A percentile compares a stretch with the other conserved stretches of the same genome.
These are phyloP conservation scores for Podospora pseudoanserina DNA, from an alignment of 495 filamentous ascomycete genomes.

Conservation along the genomic window DNA sequence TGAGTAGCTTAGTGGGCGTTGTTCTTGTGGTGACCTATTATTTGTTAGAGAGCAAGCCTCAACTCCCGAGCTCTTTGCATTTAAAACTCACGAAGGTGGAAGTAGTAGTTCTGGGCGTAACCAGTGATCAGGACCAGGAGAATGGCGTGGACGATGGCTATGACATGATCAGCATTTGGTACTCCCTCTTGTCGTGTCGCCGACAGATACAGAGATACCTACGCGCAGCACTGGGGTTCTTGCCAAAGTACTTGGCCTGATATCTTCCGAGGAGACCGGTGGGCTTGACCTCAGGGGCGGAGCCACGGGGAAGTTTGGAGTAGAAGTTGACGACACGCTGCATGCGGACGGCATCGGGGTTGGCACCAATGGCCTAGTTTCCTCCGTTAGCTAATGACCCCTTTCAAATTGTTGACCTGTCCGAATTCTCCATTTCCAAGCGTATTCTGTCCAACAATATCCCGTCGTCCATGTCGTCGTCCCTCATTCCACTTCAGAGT, in stretches of 20 bases:
- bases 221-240: constrained; percentile 84
- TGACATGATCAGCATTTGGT: constrained; percentile 25
- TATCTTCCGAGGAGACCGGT: constrained; percentile 81
- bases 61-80: neutral
- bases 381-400: constrained; percentile 5
- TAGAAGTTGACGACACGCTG: constrained; percentile 96
- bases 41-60: constrained; percentile 1
- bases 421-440: neutral
- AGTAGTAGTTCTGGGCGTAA: constrained; percentile 98
- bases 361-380: constrained; percentile 77
- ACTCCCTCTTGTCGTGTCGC: neutral
- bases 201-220: constrained; percentile 42
- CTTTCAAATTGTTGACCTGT: neutral
- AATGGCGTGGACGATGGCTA: constrained; percentile 86
- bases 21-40: constrained; percentile 95
- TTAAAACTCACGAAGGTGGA: constrained; percentile 81
- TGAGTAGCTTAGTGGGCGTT: constrained; percentile 74
- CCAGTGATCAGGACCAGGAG: constrained; percentile 68
- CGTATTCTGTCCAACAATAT: neutral
- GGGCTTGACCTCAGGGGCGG: constrained; percentile 73
- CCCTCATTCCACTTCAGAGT: neutral
- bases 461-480: neutral
- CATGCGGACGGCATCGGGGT: constrained; percentile 93
- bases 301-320: constrained; percentile 88
- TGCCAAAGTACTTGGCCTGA: constrained; percentile 91